Base-by-base conservation (phyloP, 2,329 filamentous ascomycete genomes). In the Alternaria incomplexa region DNA sequence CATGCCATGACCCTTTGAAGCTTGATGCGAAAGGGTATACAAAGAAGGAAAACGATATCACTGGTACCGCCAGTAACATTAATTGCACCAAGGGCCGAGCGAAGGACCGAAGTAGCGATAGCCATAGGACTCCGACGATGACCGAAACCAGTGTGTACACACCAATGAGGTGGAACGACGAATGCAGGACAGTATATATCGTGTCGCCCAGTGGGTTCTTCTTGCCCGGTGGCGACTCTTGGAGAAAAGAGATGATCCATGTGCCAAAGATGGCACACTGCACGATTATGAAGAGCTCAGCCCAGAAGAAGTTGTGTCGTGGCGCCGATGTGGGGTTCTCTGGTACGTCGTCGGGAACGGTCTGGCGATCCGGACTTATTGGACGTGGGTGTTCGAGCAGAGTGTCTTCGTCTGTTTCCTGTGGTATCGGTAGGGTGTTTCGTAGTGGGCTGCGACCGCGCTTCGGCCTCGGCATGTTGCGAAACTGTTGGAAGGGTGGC, bases 101-200 rank as follows among this genome's bases (percentile, higher is more conserved):
- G 79, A 97, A 97, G 6, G 93, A 96, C 51, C 93, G 88, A 51
- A 99, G 84, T 2, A 96, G 85, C 1, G 94, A 92, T 64, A 99
- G 87, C 96, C 96, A 99, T 25, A 97, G 80, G 36, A 97, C 84
- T 2, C 95, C 95, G 20, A 98, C 92, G 36, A 96, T 84, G 43
- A 97, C 84, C 1, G 96, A 91, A n/a, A 97, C 90, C 17, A 98
- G 79, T 1, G 96, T 98, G 80, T 98, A 96, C 56, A 96, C 89
- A 2, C 93, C 92, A 45, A 99, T 88, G 68, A 98, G 90, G 75
- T 96, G 90, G 74, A 96, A 96, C 0, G 94, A 97, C 54, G 90
- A 89, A 71, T 92, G 90, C 36, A 99, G 83, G 5, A 93, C 93
- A 13, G 91, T 93, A 80, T 99, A 99, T 62, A 99, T 93, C 1